Evolutionary conservation across 2,329 filamentous ascomycete genomes (phyloP), one percentile per base, ranked within the genome.

Genomic region (Microsporum audouinii): DNA sequence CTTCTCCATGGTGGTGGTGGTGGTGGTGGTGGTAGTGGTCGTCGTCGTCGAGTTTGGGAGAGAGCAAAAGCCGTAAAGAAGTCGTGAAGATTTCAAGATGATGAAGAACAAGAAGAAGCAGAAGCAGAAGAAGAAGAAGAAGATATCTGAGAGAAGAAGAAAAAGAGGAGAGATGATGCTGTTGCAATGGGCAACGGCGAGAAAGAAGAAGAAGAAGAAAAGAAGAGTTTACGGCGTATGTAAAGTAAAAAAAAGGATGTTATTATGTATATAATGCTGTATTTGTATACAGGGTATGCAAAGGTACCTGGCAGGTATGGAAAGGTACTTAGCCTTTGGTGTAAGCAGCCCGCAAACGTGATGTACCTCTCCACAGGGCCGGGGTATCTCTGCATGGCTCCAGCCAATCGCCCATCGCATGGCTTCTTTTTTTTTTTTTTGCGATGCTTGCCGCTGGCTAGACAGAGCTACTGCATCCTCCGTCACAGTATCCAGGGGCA

Each of bases 151-250:
- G 17, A 34, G n/a, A 41, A 14, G 60, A 64, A 58, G 57, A 59
- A 49, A 58, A 60, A 33, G 17, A 53, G 17, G 27, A 47, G 23
- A 47, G 51, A 62, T 39, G 51, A 47, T 57, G 47, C 53, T 65
- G 64, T 66, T 65, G 64, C 64, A 66, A 66, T 60, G 64, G 64
- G 64, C 64, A 66, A 66, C 64, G 61, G 47, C 47, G 23, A 47
- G 43, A 29, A 12, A 6, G 49, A 53, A 56, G 27, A 27, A 41
- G 8, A 34, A 59, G 31, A 61, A 62, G 62, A 60, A 62, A 63
- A 61, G 60, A 61, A 63, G 62, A 39, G 6, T 34, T 12, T 23
- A 57, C 55, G 14, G 45, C 27, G 34, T 53, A 47, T 34, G n/a
- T 14, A 57, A 57, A 23, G 23, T n/a, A 27, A 27, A 56, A 27